Conservation (phyloP, 2,329 filamentous ascomycete genomes). For the Colletotrichum tabaci region DNA sequence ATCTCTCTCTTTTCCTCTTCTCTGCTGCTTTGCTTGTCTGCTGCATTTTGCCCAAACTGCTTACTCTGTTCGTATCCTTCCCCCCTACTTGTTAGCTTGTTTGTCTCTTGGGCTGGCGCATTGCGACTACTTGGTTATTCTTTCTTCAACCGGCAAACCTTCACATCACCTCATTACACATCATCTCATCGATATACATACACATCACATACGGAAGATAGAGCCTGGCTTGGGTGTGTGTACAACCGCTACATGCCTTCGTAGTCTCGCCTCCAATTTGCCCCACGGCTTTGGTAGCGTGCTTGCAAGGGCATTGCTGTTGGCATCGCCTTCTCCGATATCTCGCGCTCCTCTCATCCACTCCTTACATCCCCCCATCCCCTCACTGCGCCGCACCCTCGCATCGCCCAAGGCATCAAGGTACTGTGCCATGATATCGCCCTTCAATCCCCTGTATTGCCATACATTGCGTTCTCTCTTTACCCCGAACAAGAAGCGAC, state of each 20-base stretch:
- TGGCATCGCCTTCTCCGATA: slow-evolving; percentile 26
- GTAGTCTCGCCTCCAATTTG: slow-evolving; percentile 29
- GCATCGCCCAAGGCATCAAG: slow-evolving; percentile 32
- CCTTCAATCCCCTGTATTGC: slow-evolving; percentile 34
- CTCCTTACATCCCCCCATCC: background rate
- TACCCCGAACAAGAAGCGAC: slow-evolving; percentile 38
- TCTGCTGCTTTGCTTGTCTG: background rate
- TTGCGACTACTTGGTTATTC: slow-evolving; percentile 5
- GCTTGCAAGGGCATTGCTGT: slow-evolving; percentile 39
- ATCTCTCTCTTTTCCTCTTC: no score
- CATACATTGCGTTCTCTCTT: slow-evolving; percentile 39
- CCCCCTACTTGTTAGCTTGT: background rate
- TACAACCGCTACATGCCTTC: slow-evolving; percentile 16
- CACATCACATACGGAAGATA: background rate
- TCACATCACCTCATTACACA: slow-evolving; percentile 6
- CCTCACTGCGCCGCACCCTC: slow-evolving; percentile 19
- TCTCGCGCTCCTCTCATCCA: slow-evolving; percentile 13
- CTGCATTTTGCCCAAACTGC: background rate
- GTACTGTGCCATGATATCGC: slow-evolving; percentile 37
- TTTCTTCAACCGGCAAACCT: background rate
- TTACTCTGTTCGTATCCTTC: background rate
- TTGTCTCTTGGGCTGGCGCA: background rate
- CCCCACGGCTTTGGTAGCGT: slow-evolving; percentile 35
- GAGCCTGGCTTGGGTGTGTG: slow-evolving; percentile 9
- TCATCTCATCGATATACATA: slow-evolving; percentile 15